Conservation (phyloP, 441 rosid species). For the Melastoma candidum region DNA sequence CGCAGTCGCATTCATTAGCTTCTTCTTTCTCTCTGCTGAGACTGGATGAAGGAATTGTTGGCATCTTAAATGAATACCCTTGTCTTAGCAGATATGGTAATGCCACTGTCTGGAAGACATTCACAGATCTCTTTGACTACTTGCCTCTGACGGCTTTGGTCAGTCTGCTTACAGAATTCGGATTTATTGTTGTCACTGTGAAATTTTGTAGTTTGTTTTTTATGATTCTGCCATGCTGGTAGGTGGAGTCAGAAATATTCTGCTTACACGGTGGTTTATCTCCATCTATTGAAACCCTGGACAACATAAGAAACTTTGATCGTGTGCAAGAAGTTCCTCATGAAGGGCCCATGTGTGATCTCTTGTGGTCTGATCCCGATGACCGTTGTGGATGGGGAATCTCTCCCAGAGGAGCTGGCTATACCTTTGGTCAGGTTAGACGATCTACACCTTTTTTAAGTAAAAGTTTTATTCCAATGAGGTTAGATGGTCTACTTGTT, state of each 20-base stretch:
- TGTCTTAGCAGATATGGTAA: conserved; percentile 66
- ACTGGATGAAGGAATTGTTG: neutral
- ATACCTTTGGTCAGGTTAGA: conserved; percentile 85
- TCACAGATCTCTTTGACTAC: conserved; percentile 89
- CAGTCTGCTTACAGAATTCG: conserved; percentile 19
- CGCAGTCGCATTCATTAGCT: too few species aligned
- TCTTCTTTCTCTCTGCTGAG: neutral
- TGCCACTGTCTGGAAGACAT: conserved; percentile 87
- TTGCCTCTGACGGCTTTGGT: conserved; percentile 94
- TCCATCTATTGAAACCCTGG: conserved; percentile 92
- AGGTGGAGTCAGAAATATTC: conserved; percentile 96
- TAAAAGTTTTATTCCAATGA: too few species aligned
- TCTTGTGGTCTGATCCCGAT: conserved; percentile 94
- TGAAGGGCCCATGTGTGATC: conserved; percentile 98
- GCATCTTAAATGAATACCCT: neutral
- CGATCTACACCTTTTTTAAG: too few species aligned
- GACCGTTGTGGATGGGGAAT: conserved; percentile 99
- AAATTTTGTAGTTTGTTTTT: neutral
- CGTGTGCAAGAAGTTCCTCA: conserved; percentile 98
- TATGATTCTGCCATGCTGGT: conserved; percentile 1
- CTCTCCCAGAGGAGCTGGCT: conserved; percentile 95
- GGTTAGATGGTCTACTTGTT: conserved; percentile 4
- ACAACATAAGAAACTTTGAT: conserved; percentile 85
- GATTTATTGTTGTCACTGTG: neutral
- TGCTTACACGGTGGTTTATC: conserved; percentile 95